Percentiles rank a stretch among this genome's conserved stretches.
Evolutionary conservation across 1,139 yeast species (phyloP).

Genomic region (Suhomyces bribrorum): DNA sequence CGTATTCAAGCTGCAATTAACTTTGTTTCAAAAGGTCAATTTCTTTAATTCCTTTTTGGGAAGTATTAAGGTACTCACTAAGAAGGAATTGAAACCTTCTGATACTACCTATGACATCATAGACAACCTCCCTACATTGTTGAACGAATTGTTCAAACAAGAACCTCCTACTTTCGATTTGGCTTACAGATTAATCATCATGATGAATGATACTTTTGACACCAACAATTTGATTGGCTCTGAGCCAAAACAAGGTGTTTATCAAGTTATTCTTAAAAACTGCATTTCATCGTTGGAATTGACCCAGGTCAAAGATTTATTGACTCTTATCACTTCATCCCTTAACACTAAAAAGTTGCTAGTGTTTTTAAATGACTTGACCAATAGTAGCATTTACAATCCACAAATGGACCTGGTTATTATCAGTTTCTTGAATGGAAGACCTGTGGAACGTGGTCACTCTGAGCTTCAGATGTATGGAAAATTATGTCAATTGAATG

Average conservation of each 20-base stretch:
- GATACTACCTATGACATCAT: constrained; percentile 33
- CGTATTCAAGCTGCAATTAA: constrained; percentile 24
- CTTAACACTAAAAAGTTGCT: constrained; percentile 26
- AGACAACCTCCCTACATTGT: constrained; percentile 31
- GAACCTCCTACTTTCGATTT: constrained; percentile 21
- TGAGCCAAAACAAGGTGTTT: constrained; percentile 3
- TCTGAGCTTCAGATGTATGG: constrained; percentile 29
- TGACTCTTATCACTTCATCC: constrained; percentile 25
- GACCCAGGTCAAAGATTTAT: constrained; percentile 24
- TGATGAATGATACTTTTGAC: constrained; percentile 35
- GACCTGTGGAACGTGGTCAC: constrained; percentile 18
- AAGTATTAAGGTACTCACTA: constrained; percentile 27
- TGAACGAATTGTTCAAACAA: constrained; percentile 24
- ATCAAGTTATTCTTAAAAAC: constrained; percentile 13
- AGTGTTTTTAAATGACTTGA: constrained; percentile 20
- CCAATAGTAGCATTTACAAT: neutral
- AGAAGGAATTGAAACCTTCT: constrained; percentile 32
- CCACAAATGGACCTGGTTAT: constrained; percentile 19
- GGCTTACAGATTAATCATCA: constrained; percentile 22
- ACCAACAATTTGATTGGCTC: constrained; percentile 16
- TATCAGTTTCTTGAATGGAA: constrained; percentile 21
- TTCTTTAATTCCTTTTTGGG: constrained; percentile 29
- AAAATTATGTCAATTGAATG: constrained; percentile 25
- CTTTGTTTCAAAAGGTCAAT: constrained; percentile 28
- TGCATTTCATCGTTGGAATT: constrained; percentile 16